These are phyloP conservation scores for Henningerozyma blattae DNA, from an alignment of 805 yeast genomes.

Conservation along the genomic window DNA sequence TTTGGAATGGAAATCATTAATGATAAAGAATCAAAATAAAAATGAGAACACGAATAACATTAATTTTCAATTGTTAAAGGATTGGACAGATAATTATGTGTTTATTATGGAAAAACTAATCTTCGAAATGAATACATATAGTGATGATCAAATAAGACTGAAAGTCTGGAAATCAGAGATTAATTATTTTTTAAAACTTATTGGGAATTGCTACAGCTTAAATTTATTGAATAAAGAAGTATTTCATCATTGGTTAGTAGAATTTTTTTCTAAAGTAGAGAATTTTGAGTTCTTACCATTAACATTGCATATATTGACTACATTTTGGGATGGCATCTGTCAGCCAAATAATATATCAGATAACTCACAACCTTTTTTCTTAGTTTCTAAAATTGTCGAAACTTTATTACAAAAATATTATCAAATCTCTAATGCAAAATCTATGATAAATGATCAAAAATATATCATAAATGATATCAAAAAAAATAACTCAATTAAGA, in stretches of 20 bases:
- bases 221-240: conserved; percentile 48
- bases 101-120: conserved; percentile 31
- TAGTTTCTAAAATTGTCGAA: conserved; percentile 57
- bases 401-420: conserved; percentile 39
- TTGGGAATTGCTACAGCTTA: conserved; percentile 58
- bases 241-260: conserved; percentile 54
- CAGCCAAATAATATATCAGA: conserved; percentile 26
- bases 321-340: conserved; percentile 63
- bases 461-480: conserved; percentile 27
- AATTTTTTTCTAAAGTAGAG: conserved; percentile 33
- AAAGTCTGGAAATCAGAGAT: conserved; percentile 36
- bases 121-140: conserved; percentile 22
- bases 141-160: conserved; percentile 18
- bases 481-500: conserved; percentile 23
- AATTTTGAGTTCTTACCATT: conserved; percentile 32
- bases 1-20: conserved; percentile 39
- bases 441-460: conserved; percentile 26
- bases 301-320: conserved; percentile 40
- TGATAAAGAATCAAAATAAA: conserved; percentile 6
- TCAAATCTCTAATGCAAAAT: conserved; percentile 24
- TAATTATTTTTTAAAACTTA: conserved; percentile 46
- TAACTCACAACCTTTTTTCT: conserved; percentile 17
- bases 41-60: conserved; percentile 5
- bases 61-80: conserved; percentile 49
- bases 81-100: conserved; percentile 82